Evolutionary conservation across 2,329 filamentous ascomycete species (phyloP).

Genomic region (Beauveria medogensis): DNA sequence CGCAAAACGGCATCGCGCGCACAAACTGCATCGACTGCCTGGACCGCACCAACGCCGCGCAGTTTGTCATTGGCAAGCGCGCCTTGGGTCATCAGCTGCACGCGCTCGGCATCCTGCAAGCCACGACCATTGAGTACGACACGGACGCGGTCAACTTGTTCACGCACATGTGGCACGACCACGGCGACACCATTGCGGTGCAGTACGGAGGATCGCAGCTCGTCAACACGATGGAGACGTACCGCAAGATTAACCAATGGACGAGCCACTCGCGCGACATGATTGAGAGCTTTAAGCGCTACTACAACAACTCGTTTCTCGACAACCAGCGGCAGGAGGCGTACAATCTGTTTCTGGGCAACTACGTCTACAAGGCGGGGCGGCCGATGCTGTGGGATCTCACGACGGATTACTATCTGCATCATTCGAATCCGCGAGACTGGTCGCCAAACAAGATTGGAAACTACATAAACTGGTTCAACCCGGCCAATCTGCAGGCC

Average conservation of each 20-base stretch:
- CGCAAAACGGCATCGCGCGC: slow-evolving; percentile 86
- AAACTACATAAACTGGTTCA: slow-evolving; percentile 88
- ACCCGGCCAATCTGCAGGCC: slow-evolving; percentile 46
- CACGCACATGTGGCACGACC: slow-evolving; percentile 96
- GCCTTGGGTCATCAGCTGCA: slow-evolving; percentile 88
- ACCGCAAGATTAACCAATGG: slow-evolving; percentile 98
- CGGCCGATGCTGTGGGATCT: slow-evolving; percentile 97
- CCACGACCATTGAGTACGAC: slow-evolving; percentile 78
- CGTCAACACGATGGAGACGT: slow-evolving; percentile 98
- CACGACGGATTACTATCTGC: slow-evolving; percentile 89
- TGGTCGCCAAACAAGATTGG: slow-evolving; percentile 56
- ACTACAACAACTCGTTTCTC: slow-evolving; percentile 97
- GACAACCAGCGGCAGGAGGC: slow-evolving; percentile 97
- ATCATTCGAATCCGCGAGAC: slow-evolving; percentile 73
- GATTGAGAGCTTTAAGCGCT: slow-evolving; percentile 98
- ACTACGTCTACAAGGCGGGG: slow-evolving; percentile 81
- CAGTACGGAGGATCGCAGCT: slow-evolving; percentile 97
- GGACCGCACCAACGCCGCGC: slow-evolving; percentile 92
- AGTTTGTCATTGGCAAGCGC: slow-evolving; percentile 94
- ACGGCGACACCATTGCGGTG: slow-evolving; percentile 94
- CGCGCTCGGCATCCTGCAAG: slow-evolving; percentile 77
- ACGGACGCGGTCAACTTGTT: slow-evolving; percentile 94
- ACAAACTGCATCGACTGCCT: slow-evolving; percentile 98
- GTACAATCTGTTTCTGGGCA: slow-evolving; percentile 93
- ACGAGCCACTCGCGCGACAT: slow-evolving; percentile 95